phyloP scores from a whole-genome alignment of 345 rosid species.

The Linum trigynum region DNA sequence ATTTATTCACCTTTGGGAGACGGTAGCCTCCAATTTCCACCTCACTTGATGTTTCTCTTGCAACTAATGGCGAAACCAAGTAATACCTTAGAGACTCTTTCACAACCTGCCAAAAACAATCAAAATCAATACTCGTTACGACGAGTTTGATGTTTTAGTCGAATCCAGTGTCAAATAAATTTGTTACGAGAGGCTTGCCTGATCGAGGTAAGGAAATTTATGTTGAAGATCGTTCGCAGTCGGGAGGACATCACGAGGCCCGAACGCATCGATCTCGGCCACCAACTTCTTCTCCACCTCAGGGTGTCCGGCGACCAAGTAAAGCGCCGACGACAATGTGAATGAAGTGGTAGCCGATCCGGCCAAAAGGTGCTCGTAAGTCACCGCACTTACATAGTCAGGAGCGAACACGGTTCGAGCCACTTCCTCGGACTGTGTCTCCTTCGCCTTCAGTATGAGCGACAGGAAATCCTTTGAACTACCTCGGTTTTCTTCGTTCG shows the following conservation, averaged over 20 bases:
- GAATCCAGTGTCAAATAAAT: background rate
- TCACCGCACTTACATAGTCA: constrained; percentile 71
- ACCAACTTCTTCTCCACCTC: constrained; percentile 63
- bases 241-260: constrained; percentile 45
- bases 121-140: background rate
- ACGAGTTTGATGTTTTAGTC: background rate
- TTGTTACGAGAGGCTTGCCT: constrained; percentile 31
- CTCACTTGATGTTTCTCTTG: constrained; percentile 69
- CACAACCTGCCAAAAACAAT: constrained; percentile 44
- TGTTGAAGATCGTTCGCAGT: constrained; percentile 55
- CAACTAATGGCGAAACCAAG: constrained; percentile 72
- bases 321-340: constrained; percentile 60
- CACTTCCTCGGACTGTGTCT: constrained; percentile 31
- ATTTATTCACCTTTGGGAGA: constrained; percentile 62
- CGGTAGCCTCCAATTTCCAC: constrained; percentile 76
- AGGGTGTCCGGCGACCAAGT: constrained; percentile 61
- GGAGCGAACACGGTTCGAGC: constrained; percentile 45
- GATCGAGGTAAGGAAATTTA: constrained; percentile 73
- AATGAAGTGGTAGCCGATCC: constrained; percentile 87
- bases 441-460: constrained; percentile 55
- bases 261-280: constrained; percentile 62
- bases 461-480: constrained; percentile 71
- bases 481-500: constrained; percentile 29
- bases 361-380: constrained; percentile 89
- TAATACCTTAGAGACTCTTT: constrained; percentile 84